These are phyloP conservation scores for Alternaria brassicae DNA, from an alignment of 2,329 filamentous ascomycete genomes.

Conservation along the genomic window DNA sequence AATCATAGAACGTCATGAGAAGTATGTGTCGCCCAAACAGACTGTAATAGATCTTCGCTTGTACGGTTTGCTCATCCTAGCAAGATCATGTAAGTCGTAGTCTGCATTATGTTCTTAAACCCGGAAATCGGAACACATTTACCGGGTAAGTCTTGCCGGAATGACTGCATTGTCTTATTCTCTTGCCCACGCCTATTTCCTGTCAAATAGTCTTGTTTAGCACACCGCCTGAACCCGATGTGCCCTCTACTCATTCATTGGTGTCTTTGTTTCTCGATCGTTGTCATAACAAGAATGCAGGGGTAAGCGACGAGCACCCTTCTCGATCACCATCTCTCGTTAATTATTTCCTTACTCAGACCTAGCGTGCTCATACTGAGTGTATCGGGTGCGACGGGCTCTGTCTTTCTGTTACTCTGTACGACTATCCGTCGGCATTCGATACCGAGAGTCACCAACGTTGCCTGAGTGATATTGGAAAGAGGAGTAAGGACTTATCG, in stretches of 20 bases:
- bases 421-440: background rate
- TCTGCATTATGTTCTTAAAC: background rate
- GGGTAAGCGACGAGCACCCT: background rate
- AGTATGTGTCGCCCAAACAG: background rate
- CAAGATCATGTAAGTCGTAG: background rate
- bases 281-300: background rate
- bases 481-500: background rate
- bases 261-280: background rate
- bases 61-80: background rate
- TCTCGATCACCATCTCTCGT: background rate
- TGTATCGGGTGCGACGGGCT: background rate
- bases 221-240: background rate
- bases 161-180: background rate
- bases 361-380: background rate
- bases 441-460: background rate
- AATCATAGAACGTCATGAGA: background rate
- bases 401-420: no score
- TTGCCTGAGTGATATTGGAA: background rate
- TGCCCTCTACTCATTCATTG: background rate
- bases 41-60: background rate
- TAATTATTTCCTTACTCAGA: background rate
- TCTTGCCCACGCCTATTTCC: no score
- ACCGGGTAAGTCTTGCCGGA: background rate
- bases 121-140: background rate
- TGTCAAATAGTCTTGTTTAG: background rate